These are phyloP conservation scores for Yamadazyma olivae DNA, from an alignment of 805 yeast species.

Conservation along the genomic window DNA sequence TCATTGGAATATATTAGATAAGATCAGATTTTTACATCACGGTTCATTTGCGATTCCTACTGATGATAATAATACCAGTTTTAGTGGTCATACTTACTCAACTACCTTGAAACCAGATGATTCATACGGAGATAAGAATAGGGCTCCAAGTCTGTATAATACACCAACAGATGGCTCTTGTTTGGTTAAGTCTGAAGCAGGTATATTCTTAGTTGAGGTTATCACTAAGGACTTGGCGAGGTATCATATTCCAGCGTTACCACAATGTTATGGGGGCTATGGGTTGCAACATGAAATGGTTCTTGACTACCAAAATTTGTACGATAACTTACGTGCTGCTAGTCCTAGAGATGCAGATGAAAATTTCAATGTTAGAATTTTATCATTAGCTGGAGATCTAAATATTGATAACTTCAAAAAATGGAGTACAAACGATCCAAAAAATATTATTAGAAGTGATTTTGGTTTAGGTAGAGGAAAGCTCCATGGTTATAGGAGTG, in stretches of 20 bases:
- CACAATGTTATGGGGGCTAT: conserved; percentile 51
- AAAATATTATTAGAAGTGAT: conserved; percentile 25
- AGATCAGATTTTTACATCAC: conserved; percentile 74
- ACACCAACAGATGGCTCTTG: conserved; percentile 18
- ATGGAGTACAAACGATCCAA: conserved; percentile 23
- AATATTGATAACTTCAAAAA: conserved; percentile 49
- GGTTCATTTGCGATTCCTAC: conserved; percentile 72
- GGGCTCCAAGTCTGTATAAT: conserved; percentile 21
- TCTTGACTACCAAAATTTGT: conserved; percentile 45
- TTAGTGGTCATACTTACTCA: conserved; percentile 31
- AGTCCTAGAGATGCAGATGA: conserved; percentile 22
- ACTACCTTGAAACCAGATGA: conserved; percentile 23
- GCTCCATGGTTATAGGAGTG: conserved; percentile 37
- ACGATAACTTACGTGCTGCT: conserved; percentile 21
- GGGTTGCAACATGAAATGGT: conserved; percentile 56
- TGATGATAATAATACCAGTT: conserved; percentile 36
- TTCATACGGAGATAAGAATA: conserved; percentile 12
- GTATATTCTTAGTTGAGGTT: conserved; percentile 75
- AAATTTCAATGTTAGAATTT: conserved; percentile 49
- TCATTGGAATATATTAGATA: conserved; percentile 83
- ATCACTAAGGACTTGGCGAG: conserved; percentile 54
- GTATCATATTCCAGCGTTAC: conserved; percentile 59
- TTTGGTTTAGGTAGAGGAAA: conserved; percentile 42
- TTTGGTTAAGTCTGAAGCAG: conserved; percentile 52
- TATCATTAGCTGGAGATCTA: conserved; percentile 62